Evolutionary conservation across 306 rosid species (phyloP), one percentile per base, ranked within the genome.

Genomic region (Luffa aegyptiaca): DNA sequence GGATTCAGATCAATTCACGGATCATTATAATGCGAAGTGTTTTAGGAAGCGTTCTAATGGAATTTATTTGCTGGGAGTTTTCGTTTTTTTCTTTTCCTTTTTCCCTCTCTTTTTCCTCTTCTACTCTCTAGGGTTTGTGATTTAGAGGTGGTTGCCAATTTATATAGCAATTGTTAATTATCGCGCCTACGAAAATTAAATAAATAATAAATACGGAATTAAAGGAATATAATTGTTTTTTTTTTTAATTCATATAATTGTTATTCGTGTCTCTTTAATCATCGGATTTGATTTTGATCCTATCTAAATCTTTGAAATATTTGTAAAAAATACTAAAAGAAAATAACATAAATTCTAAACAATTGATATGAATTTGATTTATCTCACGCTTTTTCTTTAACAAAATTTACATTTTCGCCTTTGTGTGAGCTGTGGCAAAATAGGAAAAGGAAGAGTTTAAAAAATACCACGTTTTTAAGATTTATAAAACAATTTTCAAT

Each of bases 1-100:
- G 72, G 82, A 73, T 76, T 77, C 82, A 84, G 84, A 88, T 80
- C 83, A 83, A 83, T 52, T 82, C 84, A 18, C 51, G 79, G 76
- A 82, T 62, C 82, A 46, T 75, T 74, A 78, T 51, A 84, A 55
- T 77, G 83, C 51, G 85, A 16, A 59, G 71, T 42, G 42, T 11
- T 62, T 49, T 63, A 63, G 20, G 77, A 45, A 21, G 59, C 20
- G 18, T 71, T 46, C 68, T 41, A 56, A 44, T 66, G 49, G 63
- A 11, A 56, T 62, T 76, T 76, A 69, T 52, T 20, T 64, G 69
- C 78, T 59, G 73, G 69, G 82, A 75, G 13, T 85, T 84, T 80
- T 70, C 65, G 10, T 53, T 10, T 57, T 33, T 20, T 46, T 26
- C 33, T 3, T 31, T 44, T 36, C 12, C 10, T 51, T 35, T 59